Percentiles rank a stretch among this genome's conserved stretches.
Evolutionary conservation across 2,329 filamentous ascomycete species (phyloP).

Genomic region (Epichloe gansuensis): DNA sequence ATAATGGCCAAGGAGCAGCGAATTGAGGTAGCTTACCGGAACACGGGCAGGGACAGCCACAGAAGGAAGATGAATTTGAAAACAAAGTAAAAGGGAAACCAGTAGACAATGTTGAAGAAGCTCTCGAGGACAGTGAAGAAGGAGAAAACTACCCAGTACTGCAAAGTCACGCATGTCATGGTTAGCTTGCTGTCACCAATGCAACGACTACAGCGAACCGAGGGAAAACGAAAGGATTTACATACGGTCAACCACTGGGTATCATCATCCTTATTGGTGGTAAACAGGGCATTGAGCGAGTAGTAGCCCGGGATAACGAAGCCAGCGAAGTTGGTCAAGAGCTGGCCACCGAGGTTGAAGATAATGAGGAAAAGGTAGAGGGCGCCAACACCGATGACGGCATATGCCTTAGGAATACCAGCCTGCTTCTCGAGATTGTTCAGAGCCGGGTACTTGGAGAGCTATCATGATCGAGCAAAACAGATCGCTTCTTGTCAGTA

Average conservation of each 20-base stretch:
- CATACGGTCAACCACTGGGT: constrained; percentile 67
- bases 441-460: constrained; percentile 73
- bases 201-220: neutral
- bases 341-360: constrained; percentile 83
- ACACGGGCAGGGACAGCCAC: constrained; percentile 94
- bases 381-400: constrained; percentile 58
- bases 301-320: constrained; percentile 78
- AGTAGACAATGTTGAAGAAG: constrained; percentile 74
- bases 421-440: constrained; percentile 80
- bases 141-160: constrained; percentile 83
- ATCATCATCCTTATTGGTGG: constrained; percentile 57
- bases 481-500: constrained; percentile 9
- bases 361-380: constrained; percentile 87
- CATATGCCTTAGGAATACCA: constrained; percentile 74
- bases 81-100: constrained; percentile 98
- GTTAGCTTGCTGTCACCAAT: neutral
- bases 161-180: constrained; percentile 10
- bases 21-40: constrained; percentile 50
- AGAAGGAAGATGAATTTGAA: constrained; percentile 98
- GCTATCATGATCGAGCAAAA: constrained; percentile 30
- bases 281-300: constrained; percentile 67
- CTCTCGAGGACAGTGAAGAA: constrained; percentile 77
- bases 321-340: constrained; percentile 75
- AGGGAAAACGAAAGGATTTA: constrained; percentile 7
- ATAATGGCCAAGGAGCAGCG: neutral